Base-by-base conservation (phyloP, 2,329 filamentous ascomycete species). In the Aspergillus carbonarius region DNA sequence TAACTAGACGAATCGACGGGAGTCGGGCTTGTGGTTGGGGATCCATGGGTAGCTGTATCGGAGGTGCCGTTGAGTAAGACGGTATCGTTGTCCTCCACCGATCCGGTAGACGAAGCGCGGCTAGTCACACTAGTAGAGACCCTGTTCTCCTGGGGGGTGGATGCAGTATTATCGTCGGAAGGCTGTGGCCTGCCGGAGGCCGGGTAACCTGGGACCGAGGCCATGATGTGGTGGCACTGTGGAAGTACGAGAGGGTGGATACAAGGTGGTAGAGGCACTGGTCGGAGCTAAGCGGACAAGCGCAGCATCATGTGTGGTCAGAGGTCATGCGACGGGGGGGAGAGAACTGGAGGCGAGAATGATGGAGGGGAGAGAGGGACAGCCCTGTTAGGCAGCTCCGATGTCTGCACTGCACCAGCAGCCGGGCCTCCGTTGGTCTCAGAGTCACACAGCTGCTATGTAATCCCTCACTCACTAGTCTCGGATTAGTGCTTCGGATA, bases 171-270 rank as follows among this genome's bases (percentile, higher is more conserved):
- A 58, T 73, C 66, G 42, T 73, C 70, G 39, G 68, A 67, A 15
- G 68, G 63, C 54, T 66, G 64, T 51, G 65, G 60, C 62, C 71
- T 67, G 57, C 67, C 55, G 42, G 68, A 57, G 42, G 69, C 57
- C 37, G 73, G 67, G 56, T 68, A 72, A 59, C 66, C 68, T 18
- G 72, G 68, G 44, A 74, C 60, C 27, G 74, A 76, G 9, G 72
- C 70, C 74, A 77, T 77, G 32, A 55, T 65, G 56, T 47, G 54
- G 60, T 51, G 23, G 23, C n/a, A n/a, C n/a, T n/a, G n/a, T 23
- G 50, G 50, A 37, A 23, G 39, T 30, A 46, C n/a, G 32, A 34
- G 27, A 32, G 12, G 30, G 42, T 46, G 15, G 27, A 23, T 39
- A 39, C 53, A 44, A 25, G 17, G 37, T 48, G 42, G 18, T 18